Percentiles rank a stretch among this genome's conserved stretches.
phyloP scores from a whole-genome alignment of 768 basidiomycete genomes.

The Tephrocybe sp. region DNA sequence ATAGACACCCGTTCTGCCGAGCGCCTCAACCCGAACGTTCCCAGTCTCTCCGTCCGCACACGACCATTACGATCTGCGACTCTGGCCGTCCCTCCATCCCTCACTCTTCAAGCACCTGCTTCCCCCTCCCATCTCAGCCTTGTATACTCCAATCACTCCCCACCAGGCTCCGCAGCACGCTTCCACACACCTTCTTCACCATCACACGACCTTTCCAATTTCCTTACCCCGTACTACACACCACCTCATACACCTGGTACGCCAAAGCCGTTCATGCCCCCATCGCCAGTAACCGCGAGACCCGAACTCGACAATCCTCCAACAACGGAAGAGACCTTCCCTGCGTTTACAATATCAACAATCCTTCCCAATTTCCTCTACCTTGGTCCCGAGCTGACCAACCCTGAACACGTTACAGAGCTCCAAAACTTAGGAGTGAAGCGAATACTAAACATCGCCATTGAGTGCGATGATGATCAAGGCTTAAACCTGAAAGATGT shows the following conservation, averaged over 20 bases:
- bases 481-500: constrained; percentile 61
- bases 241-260: constrained; percentile 53
- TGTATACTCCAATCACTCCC: constrained; percentile 55
- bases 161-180: constrained; percentile 53
- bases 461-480: constrained; percentile 84
- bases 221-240: constrained; percentile 49
- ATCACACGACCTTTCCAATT: constrained; percentile 33
- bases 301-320: constrained; percentile 61
- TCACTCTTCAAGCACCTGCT: constrained; percentile 33
- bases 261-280: constrained; percentile 42
- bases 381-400: constrained; percentile 84
- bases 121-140: constrained; percentile 65
- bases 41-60: constrained; percentile 61
- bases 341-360: constrained; percentile 78
- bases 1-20: constrained; percentile 61
- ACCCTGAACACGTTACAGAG: constrained; percentile 70
- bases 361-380: constrained; percentile 91
- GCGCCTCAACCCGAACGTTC: constrained; percentile 42
- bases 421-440: constrained; percentile 75
- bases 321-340: constrained; percentile 58
- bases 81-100: constrained; percentile 48
- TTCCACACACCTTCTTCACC: constrained; percentile 35
- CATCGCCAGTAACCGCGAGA: constrained; percentile 62
- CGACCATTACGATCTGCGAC: constrained; percentile 59
- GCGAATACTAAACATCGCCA: constrained; percentile 87